Evolutionary conservation across 176 grass and related monocot genomes (phyloP).

Genomic region (Echinochloa phyllopogon): DNA sequence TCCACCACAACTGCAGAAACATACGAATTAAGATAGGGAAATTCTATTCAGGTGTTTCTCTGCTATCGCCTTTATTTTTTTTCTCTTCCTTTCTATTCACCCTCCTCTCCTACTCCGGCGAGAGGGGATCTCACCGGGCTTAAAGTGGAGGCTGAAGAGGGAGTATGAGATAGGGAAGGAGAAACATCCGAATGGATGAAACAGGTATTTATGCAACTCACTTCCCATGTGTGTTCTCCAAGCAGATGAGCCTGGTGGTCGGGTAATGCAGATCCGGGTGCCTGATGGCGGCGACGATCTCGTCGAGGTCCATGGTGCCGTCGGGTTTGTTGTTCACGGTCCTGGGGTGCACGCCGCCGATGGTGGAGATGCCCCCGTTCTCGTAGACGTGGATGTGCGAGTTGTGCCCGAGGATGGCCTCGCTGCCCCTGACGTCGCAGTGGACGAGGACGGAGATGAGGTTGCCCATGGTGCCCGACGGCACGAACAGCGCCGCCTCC

Average conservation of each 20-base stretch:
- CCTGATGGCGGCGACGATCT: constrained; percentile 74
- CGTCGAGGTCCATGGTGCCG: constrained; percentile 83
- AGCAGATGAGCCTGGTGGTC: constrained; percentile 85
- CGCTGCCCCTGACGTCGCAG: constrained; percentile 82
- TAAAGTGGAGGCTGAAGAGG: not conserved
- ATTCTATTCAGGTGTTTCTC: not conserved
- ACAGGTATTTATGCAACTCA: constrained; percentile 42
- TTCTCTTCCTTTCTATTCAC: not conserved
- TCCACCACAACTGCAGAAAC: constrained; percentile 65
- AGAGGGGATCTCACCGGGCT: not conserved
- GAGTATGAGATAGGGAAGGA: not conserved
- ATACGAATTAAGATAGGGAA: not conserved
- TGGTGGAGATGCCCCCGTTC: constrained; percentile 87
- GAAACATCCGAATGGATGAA: not conserved
- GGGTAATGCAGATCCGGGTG: constrained; percentile 69
- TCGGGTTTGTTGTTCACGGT: constrained; percentile 70
- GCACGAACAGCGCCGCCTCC: constrained; percentile 88
- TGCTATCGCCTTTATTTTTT: not conserved
- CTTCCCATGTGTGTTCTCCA: constrained; percentile 97
- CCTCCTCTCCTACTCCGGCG: not conserved
- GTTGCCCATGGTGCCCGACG: constrained; percentile 95
- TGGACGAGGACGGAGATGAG: constrained; percentile 91
- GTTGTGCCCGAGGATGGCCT: constrained; percentile 81
- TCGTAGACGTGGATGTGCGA: constrained; percentile 94
- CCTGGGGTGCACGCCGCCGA: constrained; percentile 84